These are phyloP conservation scores for Colletotrichum sp. DNA, from an alignment of 2,329 filamentous ascomycete genomes.

Conservation along the genomic window DNA sequence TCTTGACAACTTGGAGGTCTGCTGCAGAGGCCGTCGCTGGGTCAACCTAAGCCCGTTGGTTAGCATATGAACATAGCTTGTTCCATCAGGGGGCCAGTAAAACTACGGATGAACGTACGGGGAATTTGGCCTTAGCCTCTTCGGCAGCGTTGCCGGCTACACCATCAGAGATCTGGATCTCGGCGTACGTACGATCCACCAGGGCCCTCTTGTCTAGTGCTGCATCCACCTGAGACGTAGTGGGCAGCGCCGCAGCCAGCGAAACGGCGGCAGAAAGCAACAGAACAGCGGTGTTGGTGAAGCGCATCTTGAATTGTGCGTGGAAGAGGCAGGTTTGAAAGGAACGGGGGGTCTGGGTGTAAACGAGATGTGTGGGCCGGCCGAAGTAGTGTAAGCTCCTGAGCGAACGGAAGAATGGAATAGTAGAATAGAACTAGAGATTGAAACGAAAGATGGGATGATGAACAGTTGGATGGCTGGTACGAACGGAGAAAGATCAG, in stretches of 20 bases:
- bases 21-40: neutral
- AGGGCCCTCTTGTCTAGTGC: neutral
- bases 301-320: neutral
- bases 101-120: conserved; percentile 36
- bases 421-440: neutral
- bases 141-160: conserved; percentile 55
- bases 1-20: neutral
- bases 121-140: conserved; percentile 59
- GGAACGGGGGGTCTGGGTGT: neutral
- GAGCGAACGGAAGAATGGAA: neutral
- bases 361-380: neutral
- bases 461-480: neutral
- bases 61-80: neutral
- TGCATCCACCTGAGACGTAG: neutral
- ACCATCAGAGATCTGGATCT: conserved; percentile 52
- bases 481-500: neutral
- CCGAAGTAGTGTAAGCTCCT: neutral
- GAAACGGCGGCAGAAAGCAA: neutral
- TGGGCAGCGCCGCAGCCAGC: neutral
- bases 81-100: neutral
- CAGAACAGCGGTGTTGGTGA: neutral
- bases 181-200: neutral
- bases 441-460: neutral
- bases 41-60: neutral
- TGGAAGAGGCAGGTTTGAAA: neutral